These are phyloP conservation scores for Solanum boliviense DNA, from an alignment of 257 asterid genomes.

Conservation along the genomic window DNA sequence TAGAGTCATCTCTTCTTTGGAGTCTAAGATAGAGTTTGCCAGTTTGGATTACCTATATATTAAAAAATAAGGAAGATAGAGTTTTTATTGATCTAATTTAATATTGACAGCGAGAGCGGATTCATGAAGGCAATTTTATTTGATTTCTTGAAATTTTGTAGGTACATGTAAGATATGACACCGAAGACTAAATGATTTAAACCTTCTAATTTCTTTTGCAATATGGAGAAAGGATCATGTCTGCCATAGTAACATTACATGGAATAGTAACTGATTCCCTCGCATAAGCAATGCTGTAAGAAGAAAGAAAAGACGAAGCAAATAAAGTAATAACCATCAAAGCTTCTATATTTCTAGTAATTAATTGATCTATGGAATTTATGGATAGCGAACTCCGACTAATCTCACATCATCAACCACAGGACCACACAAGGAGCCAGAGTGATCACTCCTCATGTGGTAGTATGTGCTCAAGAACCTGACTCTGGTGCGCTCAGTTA, in stretches of 20 bases:
- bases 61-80: neutral
- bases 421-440: slow-evolving; percentile 80
- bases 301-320: neutral
- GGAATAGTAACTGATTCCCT: neutral
- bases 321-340: neutral
- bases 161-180: neutral
- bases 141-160: neutral
- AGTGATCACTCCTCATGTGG: slow-evolving; percentile 54
- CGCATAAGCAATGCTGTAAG: neutral
- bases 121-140: neutral
- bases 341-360: neutral
- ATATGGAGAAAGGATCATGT: neutral
- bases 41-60: neutral
- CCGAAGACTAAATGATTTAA: neutral
- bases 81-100: neutral
- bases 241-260: neutral
- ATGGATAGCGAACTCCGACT: slow-evolving; percentile 22
- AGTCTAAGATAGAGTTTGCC: neutral
- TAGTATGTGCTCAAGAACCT: slow-evolving; percentile 62
- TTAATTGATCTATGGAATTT: neutral
- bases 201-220: neutral
- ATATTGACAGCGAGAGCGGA: neutral
- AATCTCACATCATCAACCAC: slow-evolving; percentile 64
- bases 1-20: neutral
- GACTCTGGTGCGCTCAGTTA: slow-evolving; percentile 26